A percentile compares a stretch with the other conserved stretches of the same genome.
phyloP scores from a whole-genome alignment of 139 green algal species.

The Chlorella sp. region DNA sequence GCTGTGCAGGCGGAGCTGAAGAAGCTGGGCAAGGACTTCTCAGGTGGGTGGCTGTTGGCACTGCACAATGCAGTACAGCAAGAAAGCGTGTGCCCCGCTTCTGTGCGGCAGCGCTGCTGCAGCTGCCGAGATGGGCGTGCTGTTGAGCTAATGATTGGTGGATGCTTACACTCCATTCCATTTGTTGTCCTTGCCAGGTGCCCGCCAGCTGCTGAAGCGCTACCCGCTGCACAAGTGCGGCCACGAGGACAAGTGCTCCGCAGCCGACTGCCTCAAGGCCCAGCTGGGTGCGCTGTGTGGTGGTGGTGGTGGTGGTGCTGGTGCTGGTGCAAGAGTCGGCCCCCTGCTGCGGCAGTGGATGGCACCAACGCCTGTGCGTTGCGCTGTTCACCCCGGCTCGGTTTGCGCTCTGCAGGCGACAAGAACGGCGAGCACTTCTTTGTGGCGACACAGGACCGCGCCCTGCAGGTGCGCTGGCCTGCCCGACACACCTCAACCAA shows the following conservation, averaged over 20 bases:
- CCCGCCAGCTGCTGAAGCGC: conserved; percentile 9
- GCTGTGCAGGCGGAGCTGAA: conserved; percentile 63
- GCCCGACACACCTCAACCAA: too few species aligned
- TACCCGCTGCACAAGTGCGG: conserved; percentile 72
- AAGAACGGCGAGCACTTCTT: conserved; percentile 66
- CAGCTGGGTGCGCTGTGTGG: conserved; percentile 32
- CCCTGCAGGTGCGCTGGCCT: conserved; percentile 15
- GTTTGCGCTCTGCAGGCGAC: conserved; percentile 40
- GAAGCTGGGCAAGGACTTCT: conserved; percentile 59
- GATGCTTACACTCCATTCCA: too few species aligned
- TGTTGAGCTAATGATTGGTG: too few species aligned
- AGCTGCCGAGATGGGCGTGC: too few species aligned
- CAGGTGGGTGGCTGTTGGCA: neutral
- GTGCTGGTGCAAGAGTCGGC: too few species aligned
- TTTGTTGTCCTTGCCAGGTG: neutral
- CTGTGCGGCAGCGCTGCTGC: too few species aligned
- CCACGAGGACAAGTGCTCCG: conserved; percentile 51
- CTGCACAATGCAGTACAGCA: too few species aligned
- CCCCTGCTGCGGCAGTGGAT: too few species aligned
- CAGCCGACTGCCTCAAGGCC: conserved; percentile 64
- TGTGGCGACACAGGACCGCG: conserved; percentile 61
- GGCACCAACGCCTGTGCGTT: too few species aligned
- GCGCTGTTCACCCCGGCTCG: too few species aligned
- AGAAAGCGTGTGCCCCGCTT: too few species aligned
- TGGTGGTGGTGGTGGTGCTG: too few species aligned